Evolutionary conservation across 495 filamentous ascomycete genomes (phyloP).

Genomic region (Podospora pseudocomata): DNA sequence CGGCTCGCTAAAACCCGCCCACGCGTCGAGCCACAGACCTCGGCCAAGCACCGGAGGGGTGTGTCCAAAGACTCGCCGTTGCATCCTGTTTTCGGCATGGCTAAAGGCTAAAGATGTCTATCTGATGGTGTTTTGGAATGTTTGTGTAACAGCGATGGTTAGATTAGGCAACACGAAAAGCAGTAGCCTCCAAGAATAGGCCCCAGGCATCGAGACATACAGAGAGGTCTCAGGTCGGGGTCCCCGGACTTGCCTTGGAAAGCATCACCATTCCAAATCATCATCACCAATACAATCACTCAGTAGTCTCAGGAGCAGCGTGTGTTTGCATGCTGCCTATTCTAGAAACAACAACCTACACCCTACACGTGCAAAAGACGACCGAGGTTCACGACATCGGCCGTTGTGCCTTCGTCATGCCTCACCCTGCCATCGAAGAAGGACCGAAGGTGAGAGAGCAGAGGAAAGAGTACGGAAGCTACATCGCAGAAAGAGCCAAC

Average conservation of each 20-base stretch:
- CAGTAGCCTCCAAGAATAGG: background rate
- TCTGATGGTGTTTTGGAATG: background rate
- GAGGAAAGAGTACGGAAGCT: no score
- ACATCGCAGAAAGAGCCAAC: background rate
- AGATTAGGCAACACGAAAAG: slow-evolving; percentile 4
- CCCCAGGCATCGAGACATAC: slow-evolving; percentile 1
- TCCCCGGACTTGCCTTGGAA: background rate
- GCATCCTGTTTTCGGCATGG: background rate
- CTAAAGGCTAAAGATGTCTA: background rate
- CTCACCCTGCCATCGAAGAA: no score
- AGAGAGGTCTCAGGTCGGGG: background rate
- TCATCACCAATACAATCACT: background rate
- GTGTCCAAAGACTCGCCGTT: background rate
- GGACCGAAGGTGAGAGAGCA: no score
- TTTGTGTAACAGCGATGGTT: background rate
- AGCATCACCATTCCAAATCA: background rate
- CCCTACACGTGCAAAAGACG: no score
- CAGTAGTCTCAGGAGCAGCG: background rate
- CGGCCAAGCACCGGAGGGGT: background rate
- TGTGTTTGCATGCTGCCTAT: background rate
- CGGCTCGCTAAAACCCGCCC: slow-evolving; percentile 5
- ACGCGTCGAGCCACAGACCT: background rate
- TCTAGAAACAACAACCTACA: background rate
- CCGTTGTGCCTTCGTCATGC: no score
- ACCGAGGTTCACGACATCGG: no score